Percentiles rank a stretch among this genome's conserved stretches.
phyloP scores from a whole-genome alignment of 139 green algal genomes.

The Yamagishiella unicocca region DNA sequence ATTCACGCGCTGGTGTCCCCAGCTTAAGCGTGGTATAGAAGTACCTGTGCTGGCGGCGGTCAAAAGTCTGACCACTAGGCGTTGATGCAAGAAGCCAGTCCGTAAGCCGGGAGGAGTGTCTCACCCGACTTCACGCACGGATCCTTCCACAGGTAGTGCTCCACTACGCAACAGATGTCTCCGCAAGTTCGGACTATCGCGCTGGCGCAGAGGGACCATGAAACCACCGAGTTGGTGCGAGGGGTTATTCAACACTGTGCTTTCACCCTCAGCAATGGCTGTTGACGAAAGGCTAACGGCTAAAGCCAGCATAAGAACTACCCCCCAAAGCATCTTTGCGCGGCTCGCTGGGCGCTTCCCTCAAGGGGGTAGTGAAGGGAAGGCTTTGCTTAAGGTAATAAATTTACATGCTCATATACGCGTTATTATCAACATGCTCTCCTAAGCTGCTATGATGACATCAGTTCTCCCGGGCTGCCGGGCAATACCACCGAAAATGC shows the following conservation, averaged over 20 bases:
- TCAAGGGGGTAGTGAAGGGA: no score
- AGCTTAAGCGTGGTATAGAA: constrained; percentile 88
- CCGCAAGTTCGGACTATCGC: neutral
- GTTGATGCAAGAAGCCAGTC: no score
- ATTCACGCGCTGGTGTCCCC: constrained; percentile 84
- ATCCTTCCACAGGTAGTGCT: constrained; percentile 72
- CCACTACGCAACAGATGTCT: constrained; percentile 66
- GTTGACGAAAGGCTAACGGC: neutral
- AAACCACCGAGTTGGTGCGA: neutral
- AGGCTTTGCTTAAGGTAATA: no score
- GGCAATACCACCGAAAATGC: no score
- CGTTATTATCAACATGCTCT: no score
- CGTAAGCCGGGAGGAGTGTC: no score
- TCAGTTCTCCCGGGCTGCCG: no score
- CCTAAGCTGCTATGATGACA: no score
- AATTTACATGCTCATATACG: no score
- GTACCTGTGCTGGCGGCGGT: constrained; percentile 72
- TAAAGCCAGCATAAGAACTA: neutral
- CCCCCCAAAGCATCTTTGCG: neutral
- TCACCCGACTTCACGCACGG: constrained; percentile 81
- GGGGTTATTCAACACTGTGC: neutral
- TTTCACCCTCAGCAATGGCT: neutral
- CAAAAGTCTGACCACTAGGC: no score
- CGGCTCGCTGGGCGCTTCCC: no score
- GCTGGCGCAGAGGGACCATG: constrained; percentile 13